Conservation (phyloP, 495 filamentous ascomycete species). For the Hypoxylon fragiforme region DNA sequence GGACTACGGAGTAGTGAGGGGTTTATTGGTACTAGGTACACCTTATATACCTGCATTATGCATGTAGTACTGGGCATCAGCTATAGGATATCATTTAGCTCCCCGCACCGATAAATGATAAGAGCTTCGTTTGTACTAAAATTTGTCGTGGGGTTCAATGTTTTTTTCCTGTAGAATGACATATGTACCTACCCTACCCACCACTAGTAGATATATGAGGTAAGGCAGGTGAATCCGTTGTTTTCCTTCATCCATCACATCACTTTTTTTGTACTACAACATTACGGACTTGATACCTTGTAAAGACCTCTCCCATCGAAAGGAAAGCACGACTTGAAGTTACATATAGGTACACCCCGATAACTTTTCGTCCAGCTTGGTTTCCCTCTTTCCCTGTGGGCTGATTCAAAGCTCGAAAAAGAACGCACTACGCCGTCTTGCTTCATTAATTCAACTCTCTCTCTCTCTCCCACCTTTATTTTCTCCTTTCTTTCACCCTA, state of each 20-base stretch:
- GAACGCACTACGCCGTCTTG: slow-evolving; percentile 13
- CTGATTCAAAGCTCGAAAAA: slow-evolving; percentile 24
- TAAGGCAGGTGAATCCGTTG: neutral
- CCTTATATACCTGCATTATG: no score
- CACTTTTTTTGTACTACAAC: no score
- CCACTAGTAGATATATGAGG: no score
- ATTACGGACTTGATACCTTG: no score
- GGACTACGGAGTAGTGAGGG: slow-evolving; percentile 26
- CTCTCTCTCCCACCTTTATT: no score
- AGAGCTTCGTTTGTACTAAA: slow-evolving; percentile 28
- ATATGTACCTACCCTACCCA: neutral
- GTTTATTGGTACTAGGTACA: slow-evolving; percentile 22
- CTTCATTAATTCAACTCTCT: slow-evolving; percentile 6
- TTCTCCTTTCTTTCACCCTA: no score
- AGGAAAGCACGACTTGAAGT: neutral
- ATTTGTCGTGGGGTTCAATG: no score
- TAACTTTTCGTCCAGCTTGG: neutral
- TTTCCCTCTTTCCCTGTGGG: slow-evolving; percentile 15
- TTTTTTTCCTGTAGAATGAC: no score
- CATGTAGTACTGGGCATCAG: neutral
- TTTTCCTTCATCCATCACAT: no score
- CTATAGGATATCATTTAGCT: slow-evolving; percentile 10
- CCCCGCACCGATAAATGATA: slow-evolving; percentile 33
- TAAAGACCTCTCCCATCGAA: neutral
- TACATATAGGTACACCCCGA: slow-evolving; percentile 18